Conservation (phyloP, 768 basidiomycete species). For the Lactarius akahatsu region DNA sequence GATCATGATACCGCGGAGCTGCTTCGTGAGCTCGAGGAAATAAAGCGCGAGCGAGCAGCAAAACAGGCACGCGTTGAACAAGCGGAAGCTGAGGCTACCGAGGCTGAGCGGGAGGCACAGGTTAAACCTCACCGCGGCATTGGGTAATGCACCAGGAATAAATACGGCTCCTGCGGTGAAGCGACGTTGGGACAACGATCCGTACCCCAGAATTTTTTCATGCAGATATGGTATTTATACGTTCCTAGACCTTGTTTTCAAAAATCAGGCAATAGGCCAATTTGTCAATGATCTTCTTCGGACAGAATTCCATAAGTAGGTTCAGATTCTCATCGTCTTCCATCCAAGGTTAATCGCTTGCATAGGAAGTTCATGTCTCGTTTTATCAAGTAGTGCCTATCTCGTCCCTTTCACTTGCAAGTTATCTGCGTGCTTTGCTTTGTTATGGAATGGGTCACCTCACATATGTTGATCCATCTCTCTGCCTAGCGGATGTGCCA, state of each 20-base stretch:
- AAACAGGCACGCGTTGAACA: too few relatives aligned
- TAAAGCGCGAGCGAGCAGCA: too few relatives aligned
- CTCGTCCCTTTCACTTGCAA: conserved; percentile 2
- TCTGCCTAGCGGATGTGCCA: too few relatives aligned
- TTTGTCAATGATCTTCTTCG: conserved; percentile 96
- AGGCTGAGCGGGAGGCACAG: conserved; percentile 69
- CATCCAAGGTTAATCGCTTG: conserved; percentile 7
- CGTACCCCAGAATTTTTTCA: conserved; percentile 29
- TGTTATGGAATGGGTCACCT: background rate
- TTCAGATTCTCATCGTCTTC: conserved; percentile 27
- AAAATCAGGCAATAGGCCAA: conserved; percentile 92
- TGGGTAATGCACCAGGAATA: conserved; percentile 74
- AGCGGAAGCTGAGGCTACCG: conserved; percentile 57
- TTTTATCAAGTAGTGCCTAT: conserved; percentile 69
- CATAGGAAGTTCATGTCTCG: conserved; percentile 88
- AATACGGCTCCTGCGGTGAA: conserved; percentile 88
- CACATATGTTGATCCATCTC: too few relatives aligned
- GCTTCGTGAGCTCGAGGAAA: too few relatives aligned
- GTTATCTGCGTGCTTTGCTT: background rate
- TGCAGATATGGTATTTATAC: background rate
- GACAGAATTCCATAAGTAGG: conserved; percentile 91
- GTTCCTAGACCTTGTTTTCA: conserved; percentile 88
- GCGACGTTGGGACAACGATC: conserved; percentile 93
- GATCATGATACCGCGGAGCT: too few relatives aligned
- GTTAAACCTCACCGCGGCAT: conserved; percentile 86